A percentile compares a stretch with the other conserved stretches of the same genome.
phyloP scores from a whole-genome alignment of 139 green algal genomes.

The Ettlia oleoabundans region DNA sequence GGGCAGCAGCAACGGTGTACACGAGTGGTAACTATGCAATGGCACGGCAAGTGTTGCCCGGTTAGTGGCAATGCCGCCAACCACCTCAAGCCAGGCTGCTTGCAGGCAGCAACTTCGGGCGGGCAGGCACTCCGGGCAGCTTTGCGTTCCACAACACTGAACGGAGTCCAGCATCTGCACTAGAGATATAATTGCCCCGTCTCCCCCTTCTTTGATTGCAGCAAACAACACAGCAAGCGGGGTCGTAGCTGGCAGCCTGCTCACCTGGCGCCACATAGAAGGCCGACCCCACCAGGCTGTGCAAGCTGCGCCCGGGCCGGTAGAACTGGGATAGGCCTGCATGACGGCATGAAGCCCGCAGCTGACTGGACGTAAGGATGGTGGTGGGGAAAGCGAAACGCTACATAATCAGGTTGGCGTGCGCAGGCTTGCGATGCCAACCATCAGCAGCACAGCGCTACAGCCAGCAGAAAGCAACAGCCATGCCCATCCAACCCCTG shows the following conservation, averaged over 20 bases:
- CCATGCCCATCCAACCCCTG: neutral
- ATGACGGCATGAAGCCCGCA: neutral
- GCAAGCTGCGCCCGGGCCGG: constrained; percentile 55
- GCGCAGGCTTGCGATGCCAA: neutral
- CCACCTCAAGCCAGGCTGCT: no score
- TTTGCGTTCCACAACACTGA: no score
- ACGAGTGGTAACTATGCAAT: no score
- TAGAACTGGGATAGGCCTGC: constrained; percentile 74
- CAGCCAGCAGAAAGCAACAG: neutral
- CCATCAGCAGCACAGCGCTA: neutral
- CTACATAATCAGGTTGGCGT: no score
- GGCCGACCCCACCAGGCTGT: constrained; percentile 42
- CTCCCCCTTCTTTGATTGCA: no score
- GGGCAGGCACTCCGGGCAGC: no score
- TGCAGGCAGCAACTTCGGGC: no score
- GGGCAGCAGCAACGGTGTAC: no score
- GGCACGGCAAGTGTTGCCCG: no score
- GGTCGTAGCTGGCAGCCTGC: neutral
- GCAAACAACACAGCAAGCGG: neutral
- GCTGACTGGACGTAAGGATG: neutral
- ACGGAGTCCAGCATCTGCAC: no score
- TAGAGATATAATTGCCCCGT: no score
- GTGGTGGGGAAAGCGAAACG: neutral
- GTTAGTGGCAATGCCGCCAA: no score
- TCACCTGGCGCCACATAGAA: constrained; percentile 79